Evolutionary conservation across 2,329 filamentous ascomycete genomes (phyloP), one percentile per base, ranked within the genome.

Genomic region (Cytospora chrysosperma): DNA sequence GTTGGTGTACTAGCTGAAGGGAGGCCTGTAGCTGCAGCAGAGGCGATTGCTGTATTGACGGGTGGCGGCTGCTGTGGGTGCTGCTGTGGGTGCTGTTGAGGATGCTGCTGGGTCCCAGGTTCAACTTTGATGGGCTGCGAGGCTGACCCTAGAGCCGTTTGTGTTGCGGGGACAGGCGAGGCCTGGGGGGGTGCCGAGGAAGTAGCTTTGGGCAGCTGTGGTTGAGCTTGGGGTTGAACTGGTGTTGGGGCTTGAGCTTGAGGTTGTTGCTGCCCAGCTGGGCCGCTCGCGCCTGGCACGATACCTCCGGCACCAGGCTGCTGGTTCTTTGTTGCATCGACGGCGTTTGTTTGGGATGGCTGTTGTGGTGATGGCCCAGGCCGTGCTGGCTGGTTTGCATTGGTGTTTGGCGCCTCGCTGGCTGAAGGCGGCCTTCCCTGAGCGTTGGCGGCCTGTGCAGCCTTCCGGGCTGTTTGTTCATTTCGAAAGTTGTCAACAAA

Each of bases 401-500:
- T 50, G n/a, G 27, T 49, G n/a, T 34, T 67, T 30, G 60, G 58
- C 6, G 37, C 62, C 19, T 59, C 65, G 17, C 63, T 70, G 28
- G 67, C 69, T 54, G 67, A 66, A 19, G 64, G 66, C 12, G 64
- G 59, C 62, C 67, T 70, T 32, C 70, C 69, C 62, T 70, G 69
- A 34, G 59, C 53, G 54, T 72, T 57, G 70, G 71, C 19, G 19
- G 50, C 24, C 19, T 61, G 58, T 63, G 64, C 57, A 67, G 56
- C 64, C 54, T 69, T 70, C 28, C 77, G 69, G 13, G 68, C 68
- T 37, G 75, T 75, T 61, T 82, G 81, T 55, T 80, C 76, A 60
- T 79, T 79, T 4, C 82, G 75, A 50, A 85, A 79, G 6, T 68
- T 72, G 17, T 81, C 79, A 3, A 84, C 78, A 68, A 81, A 84